These are phyloP conservation scores for Nectriaceae sp. DNA, from an alignment of 2,329 filamentous ascomycete species.

Conservation along the genomic window DNA sequence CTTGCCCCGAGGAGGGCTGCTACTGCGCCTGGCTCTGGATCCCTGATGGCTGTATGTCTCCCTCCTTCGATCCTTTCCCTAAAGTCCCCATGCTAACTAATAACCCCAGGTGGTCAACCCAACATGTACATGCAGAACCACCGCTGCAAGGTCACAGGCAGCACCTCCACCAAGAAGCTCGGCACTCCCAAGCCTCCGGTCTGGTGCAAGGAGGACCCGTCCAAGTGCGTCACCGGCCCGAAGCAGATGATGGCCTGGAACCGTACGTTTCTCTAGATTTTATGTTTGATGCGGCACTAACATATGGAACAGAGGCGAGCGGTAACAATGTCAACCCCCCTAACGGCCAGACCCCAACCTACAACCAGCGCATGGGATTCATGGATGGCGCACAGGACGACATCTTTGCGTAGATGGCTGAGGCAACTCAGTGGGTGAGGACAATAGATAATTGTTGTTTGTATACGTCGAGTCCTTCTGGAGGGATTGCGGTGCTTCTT, in stretches of 20 bases:
- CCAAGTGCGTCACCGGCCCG: slow-evolving; percentile 46
- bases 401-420: slow-evolving; percentile 23
- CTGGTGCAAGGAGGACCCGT: slow-evolving; percentile 43
- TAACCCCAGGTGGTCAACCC: slow-evolving; percentile 24
- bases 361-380: slow-evolving; percentile 37
- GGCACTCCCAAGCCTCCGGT: slow-evolving; percentile 42
- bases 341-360: slow-evolving; percentile 30
- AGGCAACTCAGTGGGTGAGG: neutral
- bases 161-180: slow-evolving; percentile 42
- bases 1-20: slow-evolving; percentile 30
- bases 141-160: slow-evolving; percentile 49
- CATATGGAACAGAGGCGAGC: slow-evolving; percentile 33
- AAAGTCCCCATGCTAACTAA: neutral
- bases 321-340: slow-evolving; percentile 37
- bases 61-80: neutral
- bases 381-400: slow-evolving; percentile 35
- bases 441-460: neutral
- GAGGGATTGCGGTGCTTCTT: neutral
- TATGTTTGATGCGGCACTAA: too few species aligned
- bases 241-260: slow-evolving; percentile 55
- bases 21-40: slow-evolving; percentile 36
- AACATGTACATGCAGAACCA: slow-evolving; percentile 50
- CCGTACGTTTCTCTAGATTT: slow-evolving; percentile 29
- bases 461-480: neutral
- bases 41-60: slow-evolving; percentile 28